Conservation (phyloP, 2,329 filamentous ascomycete species). For the Fusarium falciforme region DNA sequence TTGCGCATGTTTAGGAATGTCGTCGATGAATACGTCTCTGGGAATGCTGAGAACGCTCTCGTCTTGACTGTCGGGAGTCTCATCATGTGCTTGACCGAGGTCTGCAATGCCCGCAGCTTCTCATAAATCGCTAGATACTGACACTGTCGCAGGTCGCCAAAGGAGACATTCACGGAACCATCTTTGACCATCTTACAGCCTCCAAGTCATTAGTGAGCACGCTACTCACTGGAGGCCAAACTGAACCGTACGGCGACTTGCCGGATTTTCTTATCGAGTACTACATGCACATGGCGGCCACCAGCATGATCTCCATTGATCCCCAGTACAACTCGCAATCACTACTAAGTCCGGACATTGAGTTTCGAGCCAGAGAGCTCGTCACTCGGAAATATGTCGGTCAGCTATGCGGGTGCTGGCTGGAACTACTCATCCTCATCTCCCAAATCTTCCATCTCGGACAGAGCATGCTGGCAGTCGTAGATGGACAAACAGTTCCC, state of each 20-base stretch:
- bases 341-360: slow-evolving; percentile 47
- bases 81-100: slow-evolving; percentile 60
- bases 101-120: slow-evolving; percentile 32
- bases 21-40: slow-evolving; percentile 49
- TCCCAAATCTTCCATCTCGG: slow-evolving; percentile 57
- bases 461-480: slow-evolving; percentile 50
- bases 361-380: slow-evolving; percentile 45
- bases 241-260: slow-evolving; percentile 50
- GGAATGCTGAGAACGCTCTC: slow-evolving; percentile 50
- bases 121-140: neutral
- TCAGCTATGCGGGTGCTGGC: slow-evolving; percentile 54
- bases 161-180: slow-evolving; percentile 58
- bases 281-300: slow-evolving; percentile 59
- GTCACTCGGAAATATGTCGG: slow-evolving; percentile 49
- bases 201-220: slow-evolving; percentile 56
- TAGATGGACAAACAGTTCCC: slow-evolving; percentile 37
- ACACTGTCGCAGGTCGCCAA: slow-evolving; percentile 47
- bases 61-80: slow-evolving; percentile 57
- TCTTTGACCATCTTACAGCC: slow-evolving; percentile 59
- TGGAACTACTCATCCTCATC: slow-evolving; percentile 52
- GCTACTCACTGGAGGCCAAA: slow-evolving; percentile 49
- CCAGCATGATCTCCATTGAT: slow-evolving; percentile 60
- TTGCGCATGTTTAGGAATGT: slow-evolving; percentile 50
- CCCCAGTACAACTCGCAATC: slow-evolving; percentile 44
- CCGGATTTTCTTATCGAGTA: slow-evolving; percentile 61